These are phyloP conservation scores for Rhododendron mucronatum DNA, from an alignment of 148 eudicot species.

Conservation along the genomic window DNA sequence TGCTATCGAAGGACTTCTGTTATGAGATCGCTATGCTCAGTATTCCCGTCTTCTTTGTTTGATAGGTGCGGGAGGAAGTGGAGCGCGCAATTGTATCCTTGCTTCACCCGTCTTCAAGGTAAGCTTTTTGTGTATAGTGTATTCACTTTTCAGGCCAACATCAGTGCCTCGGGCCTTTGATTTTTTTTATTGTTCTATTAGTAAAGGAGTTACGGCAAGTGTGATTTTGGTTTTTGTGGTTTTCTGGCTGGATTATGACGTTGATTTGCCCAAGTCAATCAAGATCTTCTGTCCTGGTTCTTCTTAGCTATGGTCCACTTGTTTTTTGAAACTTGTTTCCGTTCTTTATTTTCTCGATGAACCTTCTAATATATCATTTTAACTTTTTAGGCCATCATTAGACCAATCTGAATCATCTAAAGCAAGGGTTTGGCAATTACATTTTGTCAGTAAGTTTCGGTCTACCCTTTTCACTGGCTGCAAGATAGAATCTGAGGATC, in stretches of 20 bases:
- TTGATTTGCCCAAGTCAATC: background rate
- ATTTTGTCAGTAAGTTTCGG: constrained; percentile 44
- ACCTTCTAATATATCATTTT: background rate
- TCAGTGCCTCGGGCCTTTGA: background rate
- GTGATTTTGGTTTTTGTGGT: background rate
- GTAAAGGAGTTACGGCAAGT: background rate
- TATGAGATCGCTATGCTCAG: background rate
- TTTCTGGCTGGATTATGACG: background rate
- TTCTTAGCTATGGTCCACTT: background rate
- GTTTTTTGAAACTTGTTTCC: background rate
- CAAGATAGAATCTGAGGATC: constrained; percentile 38
- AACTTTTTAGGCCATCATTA: constrained; percentile 26
- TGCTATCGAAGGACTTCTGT: background rate
- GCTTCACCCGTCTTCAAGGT: constrained; percentile 45
- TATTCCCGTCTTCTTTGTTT: background rate
- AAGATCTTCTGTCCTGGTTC: background rate
- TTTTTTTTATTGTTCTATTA: background rate
- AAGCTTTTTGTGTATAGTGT: constrained; percentile 12
- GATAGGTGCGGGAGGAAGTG: constrained; percentile 68
- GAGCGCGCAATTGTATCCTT: constrained; percentile 17
- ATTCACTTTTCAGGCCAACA: background rate
- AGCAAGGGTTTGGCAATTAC: constrained; percentile 43
- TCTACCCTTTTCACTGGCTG: constrained; percentile 54
- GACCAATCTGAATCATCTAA: constrained; percentile 35
- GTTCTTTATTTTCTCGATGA: background rate